Evolutionary conservation across 2,329 filamentous ascomycete genomes (phyloP).

Genomic region (Myrmaecium sp.): DNA sequence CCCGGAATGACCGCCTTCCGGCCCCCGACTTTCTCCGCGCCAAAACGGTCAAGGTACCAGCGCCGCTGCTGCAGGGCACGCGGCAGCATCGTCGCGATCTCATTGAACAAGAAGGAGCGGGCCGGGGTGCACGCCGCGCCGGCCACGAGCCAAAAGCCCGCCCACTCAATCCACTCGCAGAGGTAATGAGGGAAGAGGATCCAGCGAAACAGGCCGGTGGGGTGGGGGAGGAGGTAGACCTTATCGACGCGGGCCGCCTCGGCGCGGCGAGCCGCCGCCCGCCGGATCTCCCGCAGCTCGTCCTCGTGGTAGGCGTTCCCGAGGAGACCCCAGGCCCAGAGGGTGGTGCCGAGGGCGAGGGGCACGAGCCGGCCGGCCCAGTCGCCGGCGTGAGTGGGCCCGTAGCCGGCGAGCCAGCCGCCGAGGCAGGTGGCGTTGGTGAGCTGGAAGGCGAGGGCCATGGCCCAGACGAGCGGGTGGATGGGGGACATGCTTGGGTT

Average conservation of each 20-base stretch:
- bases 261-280: conserved; percentile 47
- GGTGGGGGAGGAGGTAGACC: conserved; percentile 72
- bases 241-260: conserved; percentile 45
- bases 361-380: conserved; percentile 29
- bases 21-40: conserved; percentile 57
- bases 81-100: conserved; percentile 78
- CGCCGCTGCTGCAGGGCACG: conserved; percentile 61
- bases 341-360: conserved; percentile 45
- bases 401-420: conserved; percentile 69
- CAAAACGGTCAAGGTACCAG: conserved; percentile 86
- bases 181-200: conserved; percentile 87
- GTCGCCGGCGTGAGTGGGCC: conserved; percentile 41
- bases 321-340: conserved; percentile 62
- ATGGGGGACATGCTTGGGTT: conserved; percentile 90
- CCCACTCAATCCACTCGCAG: conserved; percentile 95
- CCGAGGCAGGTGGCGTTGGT: conserved; percentile 64
- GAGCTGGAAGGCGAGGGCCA: conserved; percentile 59
- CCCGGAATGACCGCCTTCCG: conserved; percentile 59
- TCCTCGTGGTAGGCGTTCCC: conserved; percentile 84
- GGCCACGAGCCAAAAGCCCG: conserved; percentile 66
- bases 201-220: conserved; percentile 66
- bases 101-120: conserved; percentile 68
- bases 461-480: conserved; percentile 48
- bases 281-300: conserved; percentile 70
- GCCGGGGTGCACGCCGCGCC: conserved; percentile 54